Base-by-base conservation (phyloP, 169 alveolate genomes). In the Plasmodium billcollinsi region DNA sequence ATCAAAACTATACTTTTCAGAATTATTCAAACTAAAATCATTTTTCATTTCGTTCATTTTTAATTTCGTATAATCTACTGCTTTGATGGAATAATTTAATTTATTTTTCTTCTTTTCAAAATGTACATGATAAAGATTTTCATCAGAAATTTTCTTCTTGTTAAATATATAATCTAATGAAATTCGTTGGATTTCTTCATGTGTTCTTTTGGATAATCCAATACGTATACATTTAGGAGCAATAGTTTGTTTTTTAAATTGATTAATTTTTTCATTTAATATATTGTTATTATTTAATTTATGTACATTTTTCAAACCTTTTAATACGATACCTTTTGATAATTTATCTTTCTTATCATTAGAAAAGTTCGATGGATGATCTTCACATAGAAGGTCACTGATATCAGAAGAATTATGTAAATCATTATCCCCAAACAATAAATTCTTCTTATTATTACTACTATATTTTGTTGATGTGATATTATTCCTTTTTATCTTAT, bases 91-190 rank as follows among this genome's bases (percentile, higher is more conserved):
- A 59, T 39, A 63, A 12, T 39, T 18, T 29, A 83, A 21, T 11
- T 56, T 69, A 39, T 70, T 69, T 62, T 70, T 83, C 18, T 33
- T 69, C 39, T 83, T 66, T 43, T 83, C 71, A 83, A 83, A 83
- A 49, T 73, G 74, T 58, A 33, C 33, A 26, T 83, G 86, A 62
- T 83, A 83, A 4, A 59, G 63, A 29, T 71, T 71, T 45, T 83
- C 72, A 58, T 83, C 85, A 47, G 43, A 15, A 26, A 59, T 83
- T 45, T 83, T 83, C 33, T 73, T 69, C 63, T 70, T 83, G 59
- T 63, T 83, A 62, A 83, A 83, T 83, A 83, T 83, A 66, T 83
- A 83, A 83, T 83, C 91, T 70, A 83, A 73, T 14, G 91, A 83
- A 83, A 83, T 83, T 29, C 62, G 85, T 39, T 70, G 85, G 21